Base-by-base conservation (phyloP, 352 stramenopile species). In the Phytophthora pseudosyringae region DNA sequence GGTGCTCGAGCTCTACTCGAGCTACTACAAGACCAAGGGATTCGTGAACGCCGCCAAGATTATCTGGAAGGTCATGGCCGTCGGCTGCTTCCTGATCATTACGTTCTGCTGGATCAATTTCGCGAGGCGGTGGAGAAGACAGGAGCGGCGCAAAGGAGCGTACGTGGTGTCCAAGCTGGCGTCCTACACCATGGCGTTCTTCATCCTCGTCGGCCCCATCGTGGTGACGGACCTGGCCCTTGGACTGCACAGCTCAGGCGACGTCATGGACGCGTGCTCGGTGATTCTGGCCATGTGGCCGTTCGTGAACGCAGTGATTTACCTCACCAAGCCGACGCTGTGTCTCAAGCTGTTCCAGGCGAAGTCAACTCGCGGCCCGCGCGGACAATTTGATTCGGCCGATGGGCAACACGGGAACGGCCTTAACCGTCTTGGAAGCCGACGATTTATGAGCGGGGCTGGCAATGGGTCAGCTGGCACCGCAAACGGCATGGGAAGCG, bases 121-220 rank as follows among this genome's bases (percentile, higher is more conserved):
- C 32, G 73, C 79, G 7, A 56, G 73, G 28, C 70, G 84, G 8
- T 88, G 84, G 78, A 74, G 69, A 5, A 69, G 53, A 39, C 69
- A 74, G 43, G 78, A 81, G 35, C 67, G 79, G 32, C 67, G 77
- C 0, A 76, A 75, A 48, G 81, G 82, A 36, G 75, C 80, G 0
- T 83, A 92, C 55, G 84, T 95, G 9, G 70, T 94, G 18, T 78
- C 83, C 61, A 95, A 93, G 69, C 55, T 95, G 47, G 67, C 90
- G 35, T 83, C 82, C 48, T 95, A 92, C 75, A 86, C 83, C 13
- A 60, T 95, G 29, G 75, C 81, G 26, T 95, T 93, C 64, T 80
- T 90, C 28, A 39, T 89, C 8, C 88, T 91, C 48, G 87, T 95
- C 13, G 76, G 73, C 7, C 87, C 87, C 2, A 90, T 83, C 45